Percentiles rank a stretch among this genome's conserved stretches.
Conservation (phyloP, 139 green algal genomes). For the Chlorella sp. region DNA sequence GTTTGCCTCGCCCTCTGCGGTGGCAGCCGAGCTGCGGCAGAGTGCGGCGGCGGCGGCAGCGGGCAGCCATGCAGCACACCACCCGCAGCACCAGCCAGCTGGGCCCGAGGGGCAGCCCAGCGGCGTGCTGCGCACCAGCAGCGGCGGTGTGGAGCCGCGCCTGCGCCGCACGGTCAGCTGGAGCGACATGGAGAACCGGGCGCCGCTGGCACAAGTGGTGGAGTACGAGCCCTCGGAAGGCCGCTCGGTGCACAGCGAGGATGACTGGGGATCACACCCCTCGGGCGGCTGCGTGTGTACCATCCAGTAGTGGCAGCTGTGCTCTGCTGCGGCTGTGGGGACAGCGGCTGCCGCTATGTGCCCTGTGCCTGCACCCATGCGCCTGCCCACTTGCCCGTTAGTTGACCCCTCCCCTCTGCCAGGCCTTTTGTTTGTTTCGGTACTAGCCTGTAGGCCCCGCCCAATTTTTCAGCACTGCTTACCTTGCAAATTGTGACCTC, state of each 20-base stretch:
- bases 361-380: too few relatives aligned
- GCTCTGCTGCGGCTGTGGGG: too few relatives aligned
- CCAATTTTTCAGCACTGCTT: too few relatives aligned
- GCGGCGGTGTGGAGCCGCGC: background rate
- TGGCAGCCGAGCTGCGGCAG: constrained; percentile 12
- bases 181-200: constrained; percentile 3
- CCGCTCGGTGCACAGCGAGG: constrained; percentile 4
- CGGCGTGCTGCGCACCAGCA: constrained; percentile 5
- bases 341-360: too few relatives aligned
- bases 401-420: too few relatives aligned
- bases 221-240: constrained; percentile 10
- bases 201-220: constrained; percentile 15
- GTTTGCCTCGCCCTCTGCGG: background rate
- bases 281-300: constrained; percentile 10
- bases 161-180: constrained; percentile 27
- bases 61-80: background rate
- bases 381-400: too few relatives aligned
- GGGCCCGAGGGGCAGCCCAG: background rate
- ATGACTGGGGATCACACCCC: background rate
- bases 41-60: background rate
- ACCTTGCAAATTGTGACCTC: too few relatives aligned
- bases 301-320: background rate
- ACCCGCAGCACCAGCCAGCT: background rate
- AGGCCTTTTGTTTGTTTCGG: too few relatives aligned
- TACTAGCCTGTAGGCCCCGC: too few relatives aligned